These are phyloP conservation scores for Aspergillus avenaceus DNA, from an alignment of 495 filamentous ascomycete species.

Conservation along the genomic window DNA sequence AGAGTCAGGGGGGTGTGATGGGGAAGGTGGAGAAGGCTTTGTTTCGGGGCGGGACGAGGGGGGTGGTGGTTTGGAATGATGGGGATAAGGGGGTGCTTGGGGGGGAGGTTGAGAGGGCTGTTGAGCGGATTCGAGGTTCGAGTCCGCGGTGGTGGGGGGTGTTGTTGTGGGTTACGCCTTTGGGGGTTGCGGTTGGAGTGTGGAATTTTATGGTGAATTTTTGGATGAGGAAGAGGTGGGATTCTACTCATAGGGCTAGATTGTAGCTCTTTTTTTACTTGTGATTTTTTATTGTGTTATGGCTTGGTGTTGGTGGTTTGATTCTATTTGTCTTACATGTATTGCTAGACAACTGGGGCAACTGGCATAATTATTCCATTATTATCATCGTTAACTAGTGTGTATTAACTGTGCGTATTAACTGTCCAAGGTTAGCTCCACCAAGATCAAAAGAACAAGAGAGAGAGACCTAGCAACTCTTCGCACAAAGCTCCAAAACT, in stretches of 20 bases:
- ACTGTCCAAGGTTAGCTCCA: neutral
- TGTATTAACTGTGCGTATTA: neutral
- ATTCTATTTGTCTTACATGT: neutral
- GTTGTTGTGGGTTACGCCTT: constrained; percentile 66
- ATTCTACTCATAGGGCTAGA: constrained; percentile 60
- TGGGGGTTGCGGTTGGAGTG: constrained; percentile 58
- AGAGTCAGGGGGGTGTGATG: constrained; percentile 77
- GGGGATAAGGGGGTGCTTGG: constrained; percentile 61
- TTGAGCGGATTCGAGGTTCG: constrained; percentile 53
- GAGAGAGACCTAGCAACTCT: constrained; percentile 17
- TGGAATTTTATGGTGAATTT: constrained; percentile 67
- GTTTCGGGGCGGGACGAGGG: constrained; percentile 56
- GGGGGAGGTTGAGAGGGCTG: constrained; percentile 56
- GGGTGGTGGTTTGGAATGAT: constrained; percentile 88
- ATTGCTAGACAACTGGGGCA: neutral
- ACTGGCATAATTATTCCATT: neutral
- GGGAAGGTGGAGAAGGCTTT: constrained; percentile 73
- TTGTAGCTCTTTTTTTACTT: constrained; percentile 33
- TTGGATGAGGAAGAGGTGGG: constrained; percentile 65
- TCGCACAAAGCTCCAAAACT: constrained; percentile 28
- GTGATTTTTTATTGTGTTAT: neutral
- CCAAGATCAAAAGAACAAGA: neutral
- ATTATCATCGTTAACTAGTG: neutral
- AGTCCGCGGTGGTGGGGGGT: constrained; percentile 82
- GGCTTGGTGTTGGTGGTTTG: neutral